Base-by-base conservation (phyloP, 2,329 filamentous ascomycete genomes). In the Dendrostoma leiphaemia region DNA sequence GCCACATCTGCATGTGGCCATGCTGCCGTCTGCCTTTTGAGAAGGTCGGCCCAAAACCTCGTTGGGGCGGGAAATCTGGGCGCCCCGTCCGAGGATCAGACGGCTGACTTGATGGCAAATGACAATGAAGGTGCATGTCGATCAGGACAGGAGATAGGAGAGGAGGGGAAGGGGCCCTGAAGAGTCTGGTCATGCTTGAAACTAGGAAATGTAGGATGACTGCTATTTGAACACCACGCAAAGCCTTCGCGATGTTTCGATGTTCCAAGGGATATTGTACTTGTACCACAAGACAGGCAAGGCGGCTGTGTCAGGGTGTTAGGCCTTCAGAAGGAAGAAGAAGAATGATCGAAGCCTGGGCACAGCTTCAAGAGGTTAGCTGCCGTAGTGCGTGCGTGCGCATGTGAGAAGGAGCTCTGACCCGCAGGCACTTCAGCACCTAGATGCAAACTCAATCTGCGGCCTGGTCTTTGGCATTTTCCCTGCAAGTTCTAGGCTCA, bases 131-230 rank as follows among this genome's bases (percentile, higher is more conserved):
- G 47, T 49, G 47, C 47, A 41, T 17, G n/a, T n/a, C n/a, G n/a
- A n/a, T n/a, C n/a, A n/a, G n/a, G n/a, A n/a, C n/a, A n/a, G n/a
- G n/a, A n/a, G 13, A 8, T n/a, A 6, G 35, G 35, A 19, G 35
- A 29, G 35, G 47, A 32, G 47, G 35, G 40, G 47, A 41, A 34
- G 19, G 12, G n/a, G n/a, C n/a, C n/a, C n/a, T n/a, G n/a, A n/a
- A n/a, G 12, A 23, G 43, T 8, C 2, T 34, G 28, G 29, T 37
- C n/a, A 23, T 32, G 17, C 28, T 41, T 24, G 47, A 32, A 19
- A 49, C 47, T n/a, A 40, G 26, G 26, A 49, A n/a, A 37, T 37
- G 53, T 48, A 48, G 43, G 53, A 56, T 48, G 24, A 52, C 0
- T 51, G 43, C 34, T 41, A 52, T 56, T 52, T 56, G 26, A 38